phyloP scores from a whole-genome alignment of 176 grass and related monocot genomes.

The Eragrostis nindensis region DNA sequence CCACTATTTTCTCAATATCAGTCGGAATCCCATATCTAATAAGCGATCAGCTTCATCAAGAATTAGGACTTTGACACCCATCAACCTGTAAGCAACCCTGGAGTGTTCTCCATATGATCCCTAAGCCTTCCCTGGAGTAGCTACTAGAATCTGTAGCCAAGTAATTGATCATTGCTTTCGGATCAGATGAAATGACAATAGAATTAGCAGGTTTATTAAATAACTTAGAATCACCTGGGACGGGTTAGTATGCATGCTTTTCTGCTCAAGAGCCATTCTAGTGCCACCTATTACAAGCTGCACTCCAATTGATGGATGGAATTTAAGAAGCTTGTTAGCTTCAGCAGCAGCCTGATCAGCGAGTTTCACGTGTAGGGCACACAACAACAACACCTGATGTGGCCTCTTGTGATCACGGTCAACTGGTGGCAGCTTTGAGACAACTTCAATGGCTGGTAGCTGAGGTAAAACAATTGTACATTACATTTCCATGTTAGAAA shows the following conservation, averaged over 20 bases:
- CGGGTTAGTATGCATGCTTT: slow-evolving; percentile 85
- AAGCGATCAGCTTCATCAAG: slow-evolving; percentile 98
- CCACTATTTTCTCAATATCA: slow-evolving; percentile 94
- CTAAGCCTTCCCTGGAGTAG: slow-evolving; percentile 88
- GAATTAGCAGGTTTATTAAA: slow-evolving; percentile 8
- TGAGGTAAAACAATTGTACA: slow-evolving; percentile 42
- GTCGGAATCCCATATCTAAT: slow-evolving; percentile 97
- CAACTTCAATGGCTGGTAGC: slow-evolving; percentile 88
- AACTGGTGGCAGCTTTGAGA: slow-evolving; percentile 59
- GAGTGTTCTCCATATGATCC: slow-evolving; percentile 98
- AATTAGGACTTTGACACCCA: slow-evolving; percentile 88
- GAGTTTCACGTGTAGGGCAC: slow-evolving; percentile 89
- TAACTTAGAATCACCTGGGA: slow-evolving; percentile 72
- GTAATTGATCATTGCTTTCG: slow-evolving; percentile 20
- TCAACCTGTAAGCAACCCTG: slow-evolving; percentile 85
- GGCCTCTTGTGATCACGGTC: slow-evolving; percentile 71
- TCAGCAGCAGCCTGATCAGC: slow-evolving; percentile 88
- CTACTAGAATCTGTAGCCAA: slow-evolving; percentile 77
- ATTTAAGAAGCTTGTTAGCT: slow-evolving; percentile 90
- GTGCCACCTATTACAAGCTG: slow-evolving; percentile 95
- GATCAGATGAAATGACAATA: slow-evolving; percentile 27
- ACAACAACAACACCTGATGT: slow-evolving; percentile 89
- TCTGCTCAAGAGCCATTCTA: slow-evolving; percentile 86
- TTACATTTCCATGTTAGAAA: slow-evolving; percentile 3
- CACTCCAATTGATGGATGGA: slow-evolving; percentile 81